Evolutionary conservation across 2,329 filamentous ascomycete species (phyloP).

Genomic region (Pyricularia grisea): DNA sequence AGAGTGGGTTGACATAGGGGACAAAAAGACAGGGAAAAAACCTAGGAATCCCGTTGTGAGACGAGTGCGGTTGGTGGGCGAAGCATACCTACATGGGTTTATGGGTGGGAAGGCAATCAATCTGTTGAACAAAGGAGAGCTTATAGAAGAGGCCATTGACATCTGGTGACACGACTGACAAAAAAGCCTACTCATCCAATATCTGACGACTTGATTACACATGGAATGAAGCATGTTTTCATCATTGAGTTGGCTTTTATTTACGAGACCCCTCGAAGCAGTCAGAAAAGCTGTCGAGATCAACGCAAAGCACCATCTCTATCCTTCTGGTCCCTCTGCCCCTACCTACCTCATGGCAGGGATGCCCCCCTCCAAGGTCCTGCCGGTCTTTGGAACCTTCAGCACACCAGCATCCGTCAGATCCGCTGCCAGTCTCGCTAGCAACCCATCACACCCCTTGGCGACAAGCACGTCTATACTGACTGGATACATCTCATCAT

Average conservation of each 20-base stretch:
- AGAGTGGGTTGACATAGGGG: neutral
- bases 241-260: too few relatives aligned
- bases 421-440: constrained; percentile 43
- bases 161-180: neutral
- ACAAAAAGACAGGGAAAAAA: neutral
- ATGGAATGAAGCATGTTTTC: too few relatives aligned
- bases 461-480: constrained; percentile 47
- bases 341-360: neutral
- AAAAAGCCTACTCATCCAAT: too few relatives aligned
- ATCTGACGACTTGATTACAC: neutral
- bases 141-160: neutral
- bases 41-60: neutral
- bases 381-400: constrained; percentile 31
- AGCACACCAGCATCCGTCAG: constrained; percentile 39
- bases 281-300: too few relatives aligned
- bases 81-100: neutral
- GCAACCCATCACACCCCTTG: constrained; percentile 50
- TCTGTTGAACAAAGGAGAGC: neutral
- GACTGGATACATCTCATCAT: constrained; percentile 43
- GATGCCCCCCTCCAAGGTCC: constrained; percentile 14
- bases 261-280: too few relatives aligned
- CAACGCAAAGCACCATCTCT: too few relatives aligned
- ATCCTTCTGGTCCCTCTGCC: neutral
- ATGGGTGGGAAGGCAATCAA: neutral
- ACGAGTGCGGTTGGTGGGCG: neutral